Evolutionary conservation across 2,329 filamentous ascomycete genomes (phyloP), one percentile per base, ranked within the genome.

Genomic region (Fusarium euwallaceae): DNA sequence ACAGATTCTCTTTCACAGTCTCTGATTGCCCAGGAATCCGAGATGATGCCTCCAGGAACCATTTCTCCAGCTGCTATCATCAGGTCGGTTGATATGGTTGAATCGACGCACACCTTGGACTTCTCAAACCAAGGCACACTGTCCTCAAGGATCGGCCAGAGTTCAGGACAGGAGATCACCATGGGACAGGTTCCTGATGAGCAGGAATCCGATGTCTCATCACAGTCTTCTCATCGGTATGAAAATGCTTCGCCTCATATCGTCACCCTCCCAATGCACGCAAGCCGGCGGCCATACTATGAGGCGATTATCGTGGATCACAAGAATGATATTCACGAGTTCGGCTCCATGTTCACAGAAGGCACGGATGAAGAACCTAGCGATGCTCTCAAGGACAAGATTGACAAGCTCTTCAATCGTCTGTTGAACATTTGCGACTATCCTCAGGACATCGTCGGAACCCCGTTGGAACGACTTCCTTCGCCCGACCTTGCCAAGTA

Each of bases 391-490:
- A 79, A 88, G 7, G 78, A 81, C 14, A 86, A 83, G 60, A 85
- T 92, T 10, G 86, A 91, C 69, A 76, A 81, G 8, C 82, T 92
- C 71, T 85, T 92, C 48, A 81, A 84, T 22, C 82, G 82, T 39
- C 82, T 92, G 11, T 82, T 87, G 48, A 86, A 88, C 64, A 81
- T 91, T 22, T 91, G 89, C 76, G 89, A 92, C 76, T 86, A 90
- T 43, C 90, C 89, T 5, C 86, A 87, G 6, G 87, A 89, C 39
- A 80, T 87, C 43, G 81, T 87, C 27, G 86, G 86, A n/a, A 82
- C 87, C 9, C 78, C 81, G 3, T 77, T 85, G 14, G 81, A 82
- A 27, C 72, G 76, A 4, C 69, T 89, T 65, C 79, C 84, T 3
- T 76, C 84, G 9, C 77, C 80, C 5, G 84, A 87, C 24, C 82